Conservation (phyloP, 306 rosid species). For the Begonia masoniana region DNA sequence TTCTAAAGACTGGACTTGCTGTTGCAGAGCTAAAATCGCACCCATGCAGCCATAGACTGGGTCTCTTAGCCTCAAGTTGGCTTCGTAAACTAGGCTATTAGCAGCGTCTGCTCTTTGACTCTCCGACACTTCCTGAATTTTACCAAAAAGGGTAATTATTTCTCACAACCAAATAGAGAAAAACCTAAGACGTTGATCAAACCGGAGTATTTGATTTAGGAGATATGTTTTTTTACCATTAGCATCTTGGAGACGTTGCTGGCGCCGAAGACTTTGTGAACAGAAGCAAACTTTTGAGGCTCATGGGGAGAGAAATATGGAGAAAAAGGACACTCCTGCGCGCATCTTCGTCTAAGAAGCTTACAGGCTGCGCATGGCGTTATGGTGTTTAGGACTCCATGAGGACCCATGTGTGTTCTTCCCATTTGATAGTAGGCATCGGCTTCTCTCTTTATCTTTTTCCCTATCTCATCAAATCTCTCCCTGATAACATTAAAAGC, state of each 20-base stretch:
- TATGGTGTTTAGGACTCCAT: constrained; percentile 81
- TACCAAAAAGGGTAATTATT: not conserved
- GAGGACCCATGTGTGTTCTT: constrained; percentile 28
- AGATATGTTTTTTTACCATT: constrained; percentile 29
- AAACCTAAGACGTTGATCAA: not conserved
- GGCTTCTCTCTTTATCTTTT: constrained; percentile 75
- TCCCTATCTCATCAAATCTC: constrained; percentile 79
- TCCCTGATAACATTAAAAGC: constrained; percentile 23
- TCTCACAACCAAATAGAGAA: not conserved
- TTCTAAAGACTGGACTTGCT: constrained; percentile 65
- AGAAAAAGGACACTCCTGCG: constrained; percentile 85
- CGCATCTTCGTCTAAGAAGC: constrained; percentile 74
- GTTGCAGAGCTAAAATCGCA: constrained; percentile 79
- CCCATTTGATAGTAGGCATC: constrained; percentile 29
- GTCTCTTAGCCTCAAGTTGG: constrained; percentile 83
- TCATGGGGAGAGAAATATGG: constrained; percentile 92
- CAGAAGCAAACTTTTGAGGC: constrained; percentile 89
- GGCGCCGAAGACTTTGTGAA: constrained; percentile 88
- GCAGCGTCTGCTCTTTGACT: constrained; percentile 81
- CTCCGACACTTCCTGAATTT: constrained; percentile 65
- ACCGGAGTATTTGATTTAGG: not conserved
- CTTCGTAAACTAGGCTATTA: constrained; percentile 84
- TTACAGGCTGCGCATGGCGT: constrained; percentile 94
- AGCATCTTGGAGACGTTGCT: constrained; percentile 95
- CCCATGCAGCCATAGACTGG: constrained; percentile 98